A percentile compares a stretch with the other conserved stretches of the same genome.
Conservation (phyloP, 2,329 filamentous ascomycete genomes). For the Neonectria hederae region DNA sequence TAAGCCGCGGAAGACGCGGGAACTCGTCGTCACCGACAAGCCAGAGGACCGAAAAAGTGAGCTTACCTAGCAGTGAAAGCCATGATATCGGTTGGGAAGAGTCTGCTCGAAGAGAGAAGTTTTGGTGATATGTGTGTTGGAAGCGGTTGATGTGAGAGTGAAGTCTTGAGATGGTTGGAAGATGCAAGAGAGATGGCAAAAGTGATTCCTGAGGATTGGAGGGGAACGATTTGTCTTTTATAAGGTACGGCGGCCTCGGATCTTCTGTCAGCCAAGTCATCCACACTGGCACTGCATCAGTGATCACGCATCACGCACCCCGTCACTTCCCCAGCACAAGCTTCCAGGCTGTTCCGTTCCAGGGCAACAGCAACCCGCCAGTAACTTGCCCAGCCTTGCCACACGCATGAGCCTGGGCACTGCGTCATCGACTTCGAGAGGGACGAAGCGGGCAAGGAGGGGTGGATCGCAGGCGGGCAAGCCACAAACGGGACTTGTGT, state of each 20-base stretch:
- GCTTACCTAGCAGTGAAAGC: constrained; percentile 68
- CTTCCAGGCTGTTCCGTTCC: constrained; percentile 32
- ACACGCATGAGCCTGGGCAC: constrained; percentile 33
- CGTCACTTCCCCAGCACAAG: constrained; percentile 24
- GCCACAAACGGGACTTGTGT: background rate
- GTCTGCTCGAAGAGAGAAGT: constrained; percentile 26
- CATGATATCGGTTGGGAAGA: constrained; percentile 54
- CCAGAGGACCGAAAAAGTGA: constrained; percentile 9
- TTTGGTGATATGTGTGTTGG: constrained; percentile 12
- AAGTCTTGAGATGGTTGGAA: constrained; percentile 6
- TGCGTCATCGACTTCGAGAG: constrained; percentile 48
- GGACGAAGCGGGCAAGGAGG: background rate
- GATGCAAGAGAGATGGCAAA: constrained; percentile 5
- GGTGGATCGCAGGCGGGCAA: constrained; percentile 1
- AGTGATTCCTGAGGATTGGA: background rate
- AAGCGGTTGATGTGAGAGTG: constrained; percentile 11
- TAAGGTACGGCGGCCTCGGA: constrained; percentile 28
- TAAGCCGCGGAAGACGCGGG: constrained; percentile 32
- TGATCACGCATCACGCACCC: constrained; percentile 22
- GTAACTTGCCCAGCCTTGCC: constrained; percentile 30
- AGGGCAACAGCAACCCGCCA: constrained; percentile 21
- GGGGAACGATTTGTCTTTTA: constrained; percentile 39
- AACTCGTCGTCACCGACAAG: constrained; percentile 26
- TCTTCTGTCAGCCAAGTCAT: constrained; percentile 29
- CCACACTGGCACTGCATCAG: constrained; percentile 6